phyloP scores from a whole-genome alignment of 2,329 filamentous ascomycete species.

The Trichoderma cornu-damae region DNA sequence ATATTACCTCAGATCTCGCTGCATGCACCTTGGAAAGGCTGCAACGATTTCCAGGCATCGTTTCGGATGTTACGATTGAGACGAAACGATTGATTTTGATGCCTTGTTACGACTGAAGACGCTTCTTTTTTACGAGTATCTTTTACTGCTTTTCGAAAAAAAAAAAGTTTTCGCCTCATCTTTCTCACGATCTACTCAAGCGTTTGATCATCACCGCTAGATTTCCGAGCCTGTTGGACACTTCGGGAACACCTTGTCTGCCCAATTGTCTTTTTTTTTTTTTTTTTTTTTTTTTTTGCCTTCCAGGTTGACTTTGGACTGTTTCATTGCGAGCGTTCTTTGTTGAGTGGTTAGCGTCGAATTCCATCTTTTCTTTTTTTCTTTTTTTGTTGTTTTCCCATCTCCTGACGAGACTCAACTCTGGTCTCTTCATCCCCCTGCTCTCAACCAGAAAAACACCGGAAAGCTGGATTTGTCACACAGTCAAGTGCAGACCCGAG shows the following conservation, averaged over 20 bases:
- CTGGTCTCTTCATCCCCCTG: constrained; percentile 6
- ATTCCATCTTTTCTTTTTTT: not conserved
- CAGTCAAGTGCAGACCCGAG: constrained; percentile 25
- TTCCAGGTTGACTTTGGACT: constrained; percentile 3
- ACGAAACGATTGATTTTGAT: constrained; percentile 25
- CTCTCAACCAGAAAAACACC: constrained; percentile 45
- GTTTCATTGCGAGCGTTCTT: constrained; percentile 15
- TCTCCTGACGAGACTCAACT: not conserved
- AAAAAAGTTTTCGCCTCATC: constrained; percentile 17
- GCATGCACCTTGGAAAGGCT: not conserved
- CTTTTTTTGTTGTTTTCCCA: not conserved
- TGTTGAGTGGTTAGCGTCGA: constrained; percentile 11
- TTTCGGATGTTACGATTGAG: constrained; percentile 24
- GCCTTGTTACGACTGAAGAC: constrained; percentile 30
- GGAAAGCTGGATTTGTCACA: constrained; percentile 93
- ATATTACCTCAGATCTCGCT: constrained; percentile 6
- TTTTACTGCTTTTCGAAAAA: constrained; percentile 18
- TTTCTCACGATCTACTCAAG: constrained; percentile 7
- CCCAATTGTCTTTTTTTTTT: constrained; percentile 14
- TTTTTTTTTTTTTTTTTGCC: too few relatives aligned
- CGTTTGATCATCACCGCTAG: constrained; percentile 11
- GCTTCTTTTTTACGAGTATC: constrained; percentile 21
- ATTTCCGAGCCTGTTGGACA: constrained; percentile 1
- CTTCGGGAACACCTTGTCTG: not conserved
- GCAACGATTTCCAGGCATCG: constrained; percentile 3